Base-by-base conservation (phyloP, 2,329 filamentous ascomycete species). In the Aspergillus ochraceus region DNA sequence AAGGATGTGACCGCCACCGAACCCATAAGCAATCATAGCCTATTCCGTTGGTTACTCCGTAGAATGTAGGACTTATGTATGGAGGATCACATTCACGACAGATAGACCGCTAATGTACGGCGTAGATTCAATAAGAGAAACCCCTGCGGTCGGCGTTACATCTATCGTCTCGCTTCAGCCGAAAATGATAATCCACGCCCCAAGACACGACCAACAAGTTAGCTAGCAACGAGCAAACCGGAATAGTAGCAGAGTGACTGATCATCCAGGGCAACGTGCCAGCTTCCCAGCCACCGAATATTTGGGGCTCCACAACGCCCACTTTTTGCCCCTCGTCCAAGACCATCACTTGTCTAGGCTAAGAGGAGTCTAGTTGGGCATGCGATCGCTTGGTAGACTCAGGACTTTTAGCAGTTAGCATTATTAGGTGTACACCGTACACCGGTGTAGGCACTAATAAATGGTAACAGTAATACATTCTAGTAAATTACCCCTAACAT, bases 251-350 rank as follows among this genome's bases (percentile, higher is more conserved):
- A 20, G 45, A 47, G 19, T 45, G 32, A 54, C 42, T 46, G 52
- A 54, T 54, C 42, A 42, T 24, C 36, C 52, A 20, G 29, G 45
- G 51, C 62, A 64, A 64, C 60, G 60, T 64, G 60, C 60, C 55
- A 60, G 58, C 46, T 29, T 52, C 52, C 62, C 55, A 63, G 59
- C 54, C 59, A 63, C 57, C 59, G 54, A 59, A 49, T 62, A 52
- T 55, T 57, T 51, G 30, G 45, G 50, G 55, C 36, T 60, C 62
- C 62, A 60, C 60, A 49, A 30, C 53, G 29, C n/a, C 17, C n/a
- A 52, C 50, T 52, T 55, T 20, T 47, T 47, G 45, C 45, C 45
- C 45, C 45, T 47, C 45, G 19, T 20, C 22, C 45, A 47, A 47
- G 19, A 42, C 36, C 36, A 42, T 42, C 36, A n/a, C 14, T 42